Evolutionary conservation across 1,139 yeast species (phyloP), one percentile per base, ranked within the genome.

Genomic region (Suzukiozyma palmioleophila): DNA sequence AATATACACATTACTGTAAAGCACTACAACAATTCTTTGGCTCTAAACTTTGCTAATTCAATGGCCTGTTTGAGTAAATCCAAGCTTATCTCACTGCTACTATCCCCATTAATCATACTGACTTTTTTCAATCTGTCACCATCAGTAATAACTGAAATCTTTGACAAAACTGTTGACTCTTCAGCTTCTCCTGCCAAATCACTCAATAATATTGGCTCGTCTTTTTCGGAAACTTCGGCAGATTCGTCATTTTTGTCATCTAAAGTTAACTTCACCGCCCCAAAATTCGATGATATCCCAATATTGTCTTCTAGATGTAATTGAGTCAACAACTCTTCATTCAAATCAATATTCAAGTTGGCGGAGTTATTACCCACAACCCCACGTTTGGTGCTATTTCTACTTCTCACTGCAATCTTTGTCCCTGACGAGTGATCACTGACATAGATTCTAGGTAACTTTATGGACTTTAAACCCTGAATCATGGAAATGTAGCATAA

Each of bases 151-250:
- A 75, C 65, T 32, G 62, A 59, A 15, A 78, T 59, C 35, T 74
- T 61, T 29, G 77, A 70, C 31, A 58, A 56, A 10, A 75, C 62
- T 10, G 73, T 62, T 8, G 66, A 54, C 54, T 85, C 90, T 56
- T 86, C 95, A 5, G 88, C 83, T 48, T 83, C 92, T 8, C 92
- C 92, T 56, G 84, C 90, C 35, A 85, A 54, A 51, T 85, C 95
- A 2, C 85, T 79, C 40, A 86, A 58, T 28, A 85, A 53, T 1
- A 79, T 66, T 1, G 35, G 28, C 35, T 43, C 46, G 33, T 62
- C 66, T 21, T 44, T 27, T 3, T 42, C 46, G 44, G 39, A 37
- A 5, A 12, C 31, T 24, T 53, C 58, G 21, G 58, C 62, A 5
- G 51, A 56, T 3, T 56, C 56, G 3, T 54, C 59, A 8, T 50